phyloP scores from a whole-genome alignment of 768 basidiomycete species.

The Amanita brunnescens region DNA sequence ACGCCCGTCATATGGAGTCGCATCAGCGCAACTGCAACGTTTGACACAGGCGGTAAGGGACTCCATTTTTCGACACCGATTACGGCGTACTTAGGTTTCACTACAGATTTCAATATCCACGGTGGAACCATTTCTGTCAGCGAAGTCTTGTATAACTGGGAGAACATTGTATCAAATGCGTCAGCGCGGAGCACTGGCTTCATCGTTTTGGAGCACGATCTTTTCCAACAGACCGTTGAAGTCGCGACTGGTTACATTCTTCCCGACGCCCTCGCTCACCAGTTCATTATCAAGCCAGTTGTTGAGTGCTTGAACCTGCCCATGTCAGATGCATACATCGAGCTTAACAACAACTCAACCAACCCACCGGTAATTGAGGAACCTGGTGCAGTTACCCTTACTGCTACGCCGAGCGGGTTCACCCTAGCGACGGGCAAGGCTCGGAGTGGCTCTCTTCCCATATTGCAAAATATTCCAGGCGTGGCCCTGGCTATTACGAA shows the following conservation, averaged over 20 bases:
- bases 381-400: slow-evolving; percentile 15
- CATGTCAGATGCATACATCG: slow-evolving; percentile 64
- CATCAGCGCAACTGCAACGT: slow-evolving; percentile 47
- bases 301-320: slow-evolving; percentile 53
- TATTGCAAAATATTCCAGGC: not conserved
- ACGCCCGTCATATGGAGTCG: slow-evolving; percentile 82
- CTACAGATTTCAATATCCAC: slow-evolving; percentile 71
- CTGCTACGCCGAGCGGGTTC: slow-evolving; percentile 24
- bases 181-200: slow-evolving; percentile 61
- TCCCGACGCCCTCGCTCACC: slow-evolving; percentile 65
- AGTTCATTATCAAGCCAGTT: slow-evolving; percentile 67
- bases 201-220: slow-evolving; percentile 83
- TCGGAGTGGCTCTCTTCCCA: not conserved
- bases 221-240: slow-evolving; percentile 79
- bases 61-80: not conserved
- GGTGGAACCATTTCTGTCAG: slow-evolving; percentile 48
- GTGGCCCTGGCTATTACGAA: not conserved
- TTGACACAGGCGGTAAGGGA: slow-evolving; percentile 57
- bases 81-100: slow-evolving; percentile 2
- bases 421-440: slow-evolving; percentile 18
- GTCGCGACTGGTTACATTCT: slow-evolving; percentile 83
- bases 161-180: slow-evolving; percentile 60
- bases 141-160: slow-evolving; percentile 64
- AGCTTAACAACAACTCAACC: slow-evolving; percentile 67
- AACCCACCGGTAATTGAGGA: slow-evolving; percentile 37